Evolutionary conservation across 345 rosid species (phyloP).

Genomic region (Turnera subulata): DNA sequence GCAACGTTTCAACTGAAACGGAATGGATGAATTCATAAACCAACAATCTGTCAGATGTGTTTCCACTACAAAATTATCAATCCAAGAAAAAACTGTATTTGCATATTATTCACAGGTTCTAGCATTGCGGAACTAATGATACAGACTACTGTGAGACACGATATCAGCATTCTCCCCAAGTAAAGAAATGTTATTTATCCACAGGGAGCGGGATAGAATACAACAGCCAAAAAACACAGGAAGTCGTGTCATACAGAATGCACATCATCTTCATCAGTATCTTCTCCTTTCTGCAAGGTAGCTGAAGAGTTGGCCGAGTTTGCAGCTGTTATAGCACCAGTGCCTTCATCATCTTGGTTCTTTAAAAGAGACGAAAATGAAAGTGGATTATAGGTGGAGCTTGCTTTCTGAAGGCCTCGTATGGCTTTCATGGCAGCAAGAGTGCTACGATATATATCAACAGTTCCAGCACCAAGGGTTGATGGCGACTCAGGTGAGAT

Average conservation of each 20-base stretch:
- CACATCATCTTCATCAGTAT: conserved; percentile 43
- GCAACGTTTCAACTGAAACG: no score
- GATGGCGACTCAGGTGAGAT: conserved; percentile 38
- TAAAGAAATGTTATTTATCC: no score
- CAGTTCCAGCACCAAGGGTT: conserved; percentile 53
- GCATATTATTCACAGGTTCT: neutral
- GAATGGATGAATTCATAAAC: no score
- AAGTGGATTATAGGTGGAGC: conserved; percentile 81
- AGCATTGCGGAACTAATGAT: neutral
- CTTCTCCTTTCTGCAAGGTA: conserved; percentile 32
- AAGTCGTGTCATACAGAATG: conserved; percentile 29
- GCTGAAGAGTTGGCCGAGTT: conserved; percentile 55
- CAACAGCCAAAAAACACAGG: neutral
- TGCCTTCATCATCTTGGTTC: conserved; percentile 52
- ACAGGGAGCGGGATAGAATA: neutral
- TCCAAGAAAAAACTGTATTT: neutral
- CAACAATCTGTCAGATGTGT: neutral
- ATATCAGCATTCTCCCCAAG: conserved; percentile 12
- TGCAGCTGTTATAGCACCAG: conserved; percentile 63
- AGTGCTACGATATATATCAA: conserved; percentile 75
- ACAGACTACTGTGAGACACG: neutral
- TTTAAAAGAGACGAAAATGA: conserved; percentile 58
- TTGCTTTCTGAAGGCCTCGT: conserved; percentile 74
- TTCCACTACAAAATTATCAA: neutral
- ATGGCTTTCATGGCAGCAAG: conserved; percentile 95